phyloP scores from a whole-genome alignment of 2,329 filamentous ascomycete genomes.

The Leptographium wingfieldii region DNA sequence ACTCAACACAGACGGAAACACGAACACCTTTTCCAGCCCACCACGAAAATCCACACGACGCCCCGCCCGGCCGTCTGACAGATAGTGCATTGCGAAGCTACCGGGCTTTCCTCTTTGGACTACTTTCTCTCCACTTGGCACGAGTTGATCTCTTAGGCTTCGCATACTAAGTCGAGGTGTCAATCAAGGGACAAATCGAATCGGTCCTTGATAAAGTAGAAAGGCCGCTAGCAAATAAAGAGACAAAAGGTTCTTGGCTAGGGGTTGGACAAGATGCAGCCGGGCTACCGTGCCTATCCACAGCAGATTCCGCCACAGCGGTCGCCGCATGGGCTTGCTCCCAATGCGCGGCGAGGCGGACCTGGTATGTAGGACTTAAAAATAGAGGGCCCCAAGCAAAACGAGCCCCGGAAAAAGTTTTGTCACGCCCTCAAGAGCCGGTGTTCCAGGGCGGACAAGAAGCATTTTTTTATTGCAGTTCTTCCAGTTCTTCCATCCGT shows the following conservation, averaged over 20 bases:
- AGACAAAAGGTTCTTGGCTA: background rate
- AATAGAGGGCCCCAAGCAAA: background rate
- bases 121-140: background rate
- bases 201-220: background rate
- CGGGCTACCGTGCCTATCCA: conserved; percentile 38
- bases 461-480: background rate
- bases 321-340: conserved; percentile 23
- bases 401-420: background rate
- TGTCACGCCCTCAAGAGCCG: background rate
- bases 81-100: background rate
- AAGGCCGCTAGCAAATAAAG: background rate
- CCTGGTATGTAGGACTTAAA: conserved; percentile 17
- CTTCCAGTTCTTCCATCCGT: background rate
- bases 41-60: background rate
- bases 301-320: conserved; percentile 37
- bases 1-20: background rate
- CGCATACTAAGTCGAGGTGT: background rate
- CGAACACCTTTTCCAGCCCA: background rate
- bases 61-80: background rate
- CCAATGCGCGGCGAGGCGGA: conserved; percentile 31
- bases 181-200: background rate
- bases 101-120: background rate
- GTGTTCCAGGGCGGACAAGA: background rate
- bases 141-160: background rate
- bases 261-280: conserved; percentile 31